These are phyloP conservation scores for Pseudoturritis turrita DNA, from an alignment of 345 rosid species.

Conservation along the genomic window DNA sequence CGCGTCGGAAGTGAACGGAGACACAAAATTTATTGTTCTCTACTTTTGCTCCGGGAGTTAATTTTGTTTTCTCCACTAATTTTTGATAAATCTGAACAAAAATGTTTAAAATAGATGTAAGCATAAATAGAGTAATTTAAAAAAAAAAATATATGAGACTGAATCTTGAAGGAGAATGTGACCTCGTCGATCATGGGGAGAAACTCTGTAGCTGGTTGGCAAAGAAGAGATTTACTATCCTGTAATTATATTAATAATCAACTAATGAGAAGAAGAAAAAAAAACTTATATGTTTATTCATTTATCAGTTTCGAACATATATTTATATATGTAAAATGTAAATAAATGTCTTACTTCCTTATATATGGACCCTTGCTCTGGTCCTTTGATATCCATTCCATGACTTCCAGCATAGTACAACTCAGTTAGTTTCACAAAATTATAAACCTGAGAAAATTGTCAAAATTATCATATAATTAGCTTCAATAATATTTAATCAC, in stretches of 20 bases:
- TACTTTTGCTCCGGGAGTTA: constrained; percentile 68
- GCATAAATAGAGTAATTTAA: not conserved
- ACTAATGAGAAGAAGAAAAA: not conserved
- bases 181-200: constrained; percentile 90
- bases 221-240: constrained; percentile 48
- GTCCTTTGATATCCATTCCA: constrained; percentile 98
- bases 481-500: not conserved
- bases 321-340: constrained; percentile 27
- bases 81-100: constrained; percentile 40
- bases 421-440: constrained; percentile 69
- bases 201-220: constrained; percentile 84
- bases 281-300: not conserved
- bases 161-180: constrained; percentile 13
- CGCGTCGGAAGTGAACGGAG: constrained; percentile 89
- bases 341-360: constrained; percentile 26
- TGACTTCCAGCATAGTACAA: constrained; percentile 97
- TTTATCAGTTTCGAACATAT: not conserved
- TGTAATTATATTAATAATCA: not conserved
- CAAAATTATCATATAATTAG: not conserved
- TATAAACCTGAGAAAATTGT: constrained; percentile 33
- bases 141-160: not conserved
- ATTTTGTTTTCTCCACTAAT: constrained; percentile 58
- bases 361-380: constrained; percentile 43
- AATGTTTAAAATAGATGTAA: not conserved
- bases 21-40: constrained; percentile 93